Conservation (phyloP, 305 asterid species). For the Fraxinus latifolia region DNA sequence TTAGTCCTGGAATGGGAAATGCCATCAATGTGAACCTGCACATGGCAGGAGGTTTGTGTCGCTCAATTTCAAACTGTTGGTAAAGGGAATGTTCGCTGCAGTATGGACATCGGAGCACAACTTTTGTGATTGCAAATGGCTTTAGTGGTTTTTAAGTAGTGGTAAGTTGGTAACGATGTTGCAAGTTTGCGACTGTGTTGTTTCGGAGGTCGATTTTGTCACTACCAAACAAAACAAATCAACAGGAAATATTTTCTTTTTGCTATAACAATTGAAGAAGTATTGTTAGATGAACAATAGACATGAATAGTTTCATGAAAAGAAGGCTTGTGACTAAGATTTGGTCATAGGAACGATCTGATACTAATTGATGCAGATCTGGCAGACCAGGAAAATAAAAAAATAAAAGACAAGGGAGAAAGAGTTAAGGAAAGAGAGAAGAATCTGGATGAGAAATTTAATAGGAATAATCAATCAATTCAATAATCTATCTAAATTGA, state of each 20-base stretch:
- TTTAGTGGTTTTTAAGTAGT: neutral
- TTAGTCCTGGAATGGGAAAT: neutral
- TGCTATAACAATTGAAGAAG: neutral
- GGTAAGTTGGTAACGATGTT: neutral
- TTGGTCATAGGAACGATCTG: neutral
- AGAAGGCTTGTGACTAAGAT: neutral
- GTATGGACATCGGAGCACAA: neutral
- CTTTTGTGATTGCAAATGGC: neutral
- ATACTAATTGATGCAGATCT: neutral
- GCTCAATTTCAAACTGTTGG: neutral
- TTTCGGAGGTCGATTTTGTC: neutral
- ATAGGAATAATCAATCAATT: neutral
- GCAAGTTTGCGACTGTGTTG: neutral
- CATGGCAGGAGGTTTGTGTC: neutral
- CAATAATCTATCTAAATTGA: neutral
- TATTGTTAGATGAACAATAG: neutral
- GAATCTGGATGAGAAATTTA: neutral
- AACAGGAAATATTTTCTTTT: neutral
- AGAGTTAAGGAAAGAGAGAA: neutral
- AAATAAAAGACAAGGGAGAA: neutral
- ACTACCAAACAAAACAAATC: neutral
- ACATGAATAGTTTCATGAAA: neutral
- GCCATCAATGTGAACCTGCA: neutral
- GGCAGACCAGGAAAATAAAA: neutral
- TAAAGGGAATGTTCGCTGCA: neutral